A percentile compares a stretch with the other conserved stretches of the same genome.
Evolutionary conservation across 2,329 filamentous ascomycete species (phyloP).

Genomic region (Clonostachys chloroleuca): DNA sequence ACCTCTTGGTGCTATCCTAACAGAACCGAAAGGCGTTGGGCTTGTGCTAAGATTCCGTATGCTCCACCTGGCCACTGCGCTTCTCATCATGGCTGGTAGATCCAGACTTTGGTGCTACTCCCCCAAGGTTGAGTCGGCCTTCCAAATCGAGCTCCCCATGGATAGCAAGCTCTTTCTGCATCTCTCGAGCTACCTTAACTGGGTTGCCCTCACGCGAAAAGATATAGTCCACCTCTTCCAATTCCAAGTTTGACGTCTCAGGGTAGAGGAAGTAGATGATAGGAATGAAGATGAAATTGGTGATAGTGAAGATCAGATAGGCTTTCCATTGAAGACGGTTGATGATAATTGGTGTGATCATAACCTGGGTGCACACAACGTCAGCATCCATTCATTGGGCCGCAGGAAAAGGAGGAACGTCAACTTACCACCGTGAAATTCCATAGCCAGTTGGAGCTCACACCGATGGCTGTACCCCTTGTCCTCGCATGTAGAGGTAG

Average conservation of each 20-base stretch:
- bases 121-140: no score
- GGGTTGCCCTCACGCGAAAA: constrained; percentile 12
- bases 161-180: no score
- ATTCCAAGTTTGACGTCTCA: constrained; percentile 53
- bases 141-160: no score
- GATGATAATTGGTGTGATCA: constrained; percentile 40
- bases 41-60: no score
- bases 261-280: constrained; percentile 51
- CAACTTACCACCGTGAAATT: constrained; percentile 21
- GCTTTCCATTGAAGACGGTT: constrained; percentile 9
- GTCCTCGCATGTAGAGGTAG: constrained; percentile 19
- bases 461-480: constrained; percentile 20
- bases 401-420: no score
- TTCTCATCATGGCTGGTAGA: no score
- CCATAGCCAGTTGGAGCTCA: constrained; percentile 24
- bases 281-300: constrained; percentile 32
- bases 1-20: no score
- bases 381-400: no score
- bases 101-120: no score
- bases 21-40: no score
- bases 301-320: constrained; percentile 14
- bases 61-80: no score
- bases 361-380: constrained; percentile 6
- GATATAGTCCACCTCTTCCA: constrained; percentile 53
- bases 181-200: no score